These are phyloP conservation scores for Aspergillus sp. DNA, from an alignment of 2,329 filamentous ascomycete species.

Conservation along the genomic window DNA sequence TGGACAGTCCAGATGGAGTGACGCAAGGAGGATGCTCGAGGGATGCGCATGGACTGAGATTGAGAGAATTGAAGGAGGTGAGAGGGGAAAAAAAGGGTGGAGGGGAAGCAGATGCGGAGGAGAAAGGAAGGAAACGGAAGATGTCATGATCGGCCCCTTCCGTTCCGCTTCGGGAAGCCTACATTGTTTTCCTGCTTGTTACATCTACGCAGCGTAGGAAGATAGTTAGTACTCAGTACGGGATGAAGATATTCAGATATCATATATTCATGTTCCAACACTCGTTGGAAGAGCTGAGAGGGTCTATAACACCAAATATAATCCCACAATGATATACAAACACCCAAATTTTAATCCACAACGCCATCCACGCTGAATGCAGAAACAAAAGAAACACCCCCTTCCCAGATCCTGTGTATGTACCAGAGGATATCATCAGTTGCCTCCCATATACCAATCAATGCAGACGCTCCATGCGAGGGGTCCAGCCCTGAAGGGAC, in stretches of 20 bases:
- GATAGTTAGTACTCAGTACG: too few species aligned
- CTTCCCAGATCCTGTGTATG: slow-evolving; percentile 3
- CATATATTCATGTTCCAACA: too few species aligned
- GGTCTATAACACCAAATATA: slow-evolving; percentile 6
- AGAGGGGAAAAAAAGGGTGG: neutral
- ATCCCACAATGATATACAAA: slow-evolving; percentile 6
- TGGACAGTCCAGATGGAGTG: neutral
- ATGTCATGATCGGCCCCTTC: neutral
- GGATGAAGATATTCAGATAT: too few species aligned
- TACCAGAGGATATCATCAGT: slow-evolving; percentile 15
- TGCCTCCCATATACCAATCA: slow-evolving; percentile 23
- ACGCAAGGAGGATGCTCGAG: neutral
- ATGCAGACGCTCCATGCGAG: slow-evolving; percentile 22
- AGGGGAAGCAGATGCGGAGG: neutral
- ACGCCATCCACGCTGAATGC: slow-evolving; percentile 26
- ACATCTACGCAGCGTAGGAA: too few species aligned
- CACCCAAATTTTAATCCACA: slow-evolving; percentile 8
- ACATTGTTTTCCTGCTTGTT: too few species aligned
- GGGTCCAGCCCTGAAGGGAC: slow-evolving; percentile 35
- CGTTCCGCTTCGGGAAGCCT: neutral
- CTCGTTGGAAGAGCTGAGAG: slow-evolving; percentile 11
- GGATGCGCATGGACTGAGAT: slow-evolving; percentile 6
- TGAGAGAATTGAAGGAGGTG: neutral
- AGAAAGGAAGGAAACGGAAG: neutral
- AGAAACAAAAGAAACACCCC: slow-evolving; percentile 9